phyloP scores from a whole-genome alignment of 805 yeast genomes.

The Suhomyces canberraensis region DNA sequence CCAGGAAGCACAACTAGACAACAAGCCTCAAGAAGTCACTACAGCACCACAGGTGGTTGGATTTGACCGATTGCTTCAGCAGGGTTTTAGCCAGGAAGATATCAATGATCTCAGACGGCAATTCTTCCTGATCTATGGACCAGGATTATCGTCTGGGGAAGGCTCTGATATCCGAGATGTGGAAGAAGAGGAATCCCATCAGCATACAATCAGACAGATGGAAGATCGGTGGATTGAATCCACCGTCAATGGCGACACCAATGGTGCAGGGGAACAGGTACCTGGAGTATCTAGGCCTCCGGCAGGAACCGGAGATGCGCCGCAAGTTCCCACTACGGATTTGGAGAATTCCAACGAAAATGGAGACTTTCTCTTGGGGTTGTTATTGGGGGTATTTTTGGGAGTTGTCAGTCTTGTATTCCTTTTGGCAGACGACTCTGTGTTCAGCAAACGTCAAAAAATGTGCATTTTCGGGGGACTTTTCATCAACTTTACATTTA shows the following conservation, averaged over 20 bases:
- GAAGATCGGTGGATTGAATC: slow-evolving; percentile 90
- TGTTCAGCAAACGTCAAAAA: slow-evolving; percentile 59
- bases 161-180: slow-evolving; percentile 28
- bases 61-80: slow-evolving; percentile 76
- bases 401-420: slow-evolving; percentile 68
- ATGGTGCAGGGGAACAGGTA: slow-evolving; percentile 7
- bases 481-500: slow-evolving; percentile 63
- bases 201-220: slow-evolving; percentile 49
- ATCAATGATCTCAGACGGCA: slow-evolving; percentile 69
- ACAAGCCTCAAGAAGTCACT: slow-evolving; percentile 43
- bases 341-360: slow-evolving; percentile 26
- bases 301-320: slow-evolving; percentile 4
- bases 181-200: slow-evolving; percentile 42
- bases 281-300: slow-evolving; percentile 8
- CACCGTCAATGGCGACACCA: slow-evolving; percentile 55
- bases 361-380: slow-evolving; percentile 66
- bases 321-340: neutral
- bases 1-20: slow-evolving; percentile 58
- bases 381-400: slow-evolving; percentile 67
- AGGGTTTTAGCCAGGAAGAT: slow-evolving; percentile 82
- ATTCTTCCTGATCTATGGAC: slow-evolving; percentile 66
- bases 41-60: slow-evolving; percentile 73
- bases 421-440: slow-evolving; percentile 54
- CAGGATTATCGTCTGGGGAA: slow-evolving; percentile 19
- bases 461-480: slow-evolving; percentile 74